Percentiles rank a stretch among this genome's conserved stretches.
Conservation (phyloP, 371 early-diverging fungal species). For the Fennellomyces sp. region DNA sequence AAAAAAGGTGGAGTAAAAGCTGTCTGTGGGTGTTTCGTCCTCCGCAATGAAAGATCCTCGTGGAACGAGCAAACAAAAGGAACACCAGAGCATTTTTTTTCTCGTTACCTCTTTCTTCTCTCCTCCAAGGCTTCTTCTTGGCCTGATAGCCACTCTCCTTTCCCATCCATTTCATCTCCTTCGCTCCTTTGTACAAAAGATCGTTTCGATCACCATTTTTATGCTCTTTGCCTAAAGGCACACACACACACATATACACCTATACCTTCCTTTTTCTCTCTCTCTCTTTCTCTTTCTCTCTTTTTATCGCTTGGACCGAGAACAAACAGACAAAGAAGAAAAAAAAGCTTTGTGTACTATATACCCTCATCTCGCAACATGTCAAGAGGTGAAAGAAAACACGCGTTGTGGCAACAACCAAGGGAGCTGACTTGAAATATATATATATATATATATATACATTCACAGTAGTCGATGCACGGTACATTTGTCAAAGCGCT, state of each 20-base stretch:
- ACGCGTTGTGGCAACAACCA: neutral
- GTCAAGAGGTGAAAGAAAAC: neutral
- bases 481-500: constrained; percentile 67
- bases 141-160: constrained; percentile 2
- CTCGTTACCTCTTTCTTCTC: neutral
- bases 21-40: neutral
- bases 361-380: neutral
- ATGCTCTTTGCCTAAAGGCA: constrained; percentile 1
- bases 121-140: neutral
- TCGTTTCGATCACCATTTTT: neutral
- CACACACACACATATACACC: too few relatives aligned
- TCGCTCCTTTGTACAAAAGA: neutral
- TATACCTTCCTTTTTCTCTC: neutral
- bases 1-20: neutral
- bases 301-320: too few relatives aligned
- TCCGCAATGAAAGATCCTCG: neutral
- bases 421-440: neutral
- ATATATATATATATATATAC: neutral
- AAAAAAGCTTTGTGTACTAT: neutral
- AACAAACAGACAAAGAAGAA: too few relatives aligned
- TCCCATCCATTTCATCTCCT: neutral
- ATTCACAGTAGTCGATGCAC: constrained; percentile 41
- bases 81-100: neutral
- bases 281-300: neutral
- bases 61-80: constrained; percentile 2